Percentiles rank a stretch among this genome's conserved stretches.
Evolutionary conservation across 805 yeast genomes (phyloP).

Genomic region (Cyberlindnera euphorbiae): DNA sequence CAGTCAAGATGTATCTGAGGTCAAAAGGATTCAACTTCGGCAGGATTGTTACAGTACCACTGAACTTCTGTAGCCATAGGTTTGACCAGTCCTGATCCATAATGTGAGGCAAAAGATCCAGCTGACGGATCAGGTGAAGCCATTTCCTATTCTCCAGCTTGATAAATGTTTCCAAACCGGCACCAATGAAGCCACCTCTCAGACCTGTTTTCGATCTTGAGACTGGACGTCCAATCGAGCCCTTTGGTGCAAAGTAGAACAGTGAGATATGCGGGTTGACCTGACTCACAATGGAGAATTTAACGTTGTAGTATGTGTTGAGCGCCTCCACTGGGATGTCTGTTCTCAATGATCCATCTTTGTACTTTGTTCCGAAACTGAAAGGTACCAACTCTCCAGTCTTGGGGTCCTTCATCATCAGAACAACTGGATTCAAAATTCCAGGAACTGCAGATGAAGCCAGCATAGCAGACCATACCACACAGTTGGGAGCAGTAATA

Average conservation of each 20-base stretch:
- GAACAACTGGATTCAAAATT: slow-evolving; percentile 69
- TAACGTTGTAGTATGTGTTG: slow-evolving; percentile 71
- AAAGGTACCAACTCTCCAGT: slow-evolving; percentile 49
- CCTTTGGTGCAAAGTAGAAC: slow-evolving; percentile 73
- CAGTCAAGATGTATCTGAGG: slow-evolving; percentile 58
- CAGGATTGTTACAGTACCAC: slow-evolving; percentile 74
- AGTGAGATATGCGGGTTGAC: slow-evolving; percentile 78
- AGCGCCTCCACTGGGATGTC: slow-evolving; percentile 74
- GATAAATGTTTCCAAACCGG: slow-evolving; percentile 65
- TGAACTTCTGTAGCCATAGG: slow-evolving; percentile 67
- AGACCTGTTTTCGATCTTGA: slow-evolving; percentile 54
- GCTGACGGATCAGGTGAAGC: slow-evolving; percentile 58
- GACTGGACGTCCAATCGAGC: slow-evolving; percentile 78
- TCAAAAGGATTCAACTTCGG: slow-evolving; percentile 60
- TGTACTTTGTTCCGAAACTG: slow-evolving; percentile 67
- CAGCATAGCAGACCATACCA: slow-evolving; percentile 72
- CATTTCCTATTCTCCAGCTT: slow-evolving; percentile 75
- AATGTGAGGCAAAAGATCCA: slow-evolving; percentile 63
- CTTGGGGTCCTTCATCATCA: slow-evolving; percentile 58
- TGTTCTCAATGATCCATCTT: slow-evolving; percentile 74
- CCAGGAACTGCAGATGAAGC: slow-evolving; percentile 87
- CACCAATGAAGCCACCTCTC: slow-evolving; percentile 73
- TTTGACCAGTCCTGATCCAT: slow-evolving; percentile 79
- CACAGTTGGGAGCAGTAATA: slow-evolving; percentile 73
- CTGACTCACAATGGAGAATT: slow-evolving; percentile 72